Evolutionary conservation across 2,329 filamentous ascomycete species (phyloP).

Genomic region (Furcasterigmium furcatum): DNA sequence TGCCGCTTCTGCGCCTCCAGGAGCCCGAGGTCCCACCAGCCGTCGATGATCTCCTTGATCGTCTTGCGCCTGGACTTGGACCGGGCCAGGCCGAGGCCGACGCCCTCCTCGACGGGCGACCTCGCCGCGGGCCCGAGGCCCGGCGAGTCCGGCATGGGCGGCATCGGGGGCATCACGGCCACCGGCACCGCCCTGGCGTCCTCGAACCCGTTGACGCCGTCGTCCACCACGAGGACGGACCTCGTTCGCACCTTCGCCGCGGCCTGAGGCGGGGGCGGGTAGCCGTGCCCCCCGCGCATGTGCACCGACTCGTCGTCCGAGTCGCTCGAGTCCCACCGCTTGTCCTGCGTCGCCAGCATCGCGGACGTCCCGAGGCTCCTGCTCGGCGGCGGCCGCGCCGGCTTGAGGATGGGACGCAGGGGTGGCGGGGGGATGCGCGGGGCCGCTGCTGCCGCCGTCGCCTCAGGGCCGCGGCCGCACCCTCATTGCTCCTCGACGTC

Average conservation of each 20-base stretch:
- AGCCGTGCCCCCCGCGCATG: not conserved
- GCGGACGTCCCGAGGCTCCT: slow-evolving; percentile 31
- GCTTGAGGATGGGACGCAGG: not conserved
- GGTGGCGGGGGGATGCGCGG: no score
- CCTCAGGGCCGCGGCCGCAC: slow-evolving; percentile 38
- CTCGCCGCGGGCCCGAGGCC: slow-evolving; percentile 6
- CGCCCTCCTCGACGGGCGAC: slow-evolving; percentile 17
- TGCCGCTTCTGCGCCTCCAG: slow-evolving; percentile 43
- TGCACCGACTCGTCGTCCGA: slow-evolving; percentile 17
- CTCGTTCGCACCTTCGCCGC: slow-evolving; percentile 22
- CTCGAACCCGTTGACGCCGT: slow-evolving; percentile 1
- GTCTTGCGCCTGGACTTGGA: slow-evolving; percentile 39
- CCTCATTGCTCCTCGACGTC: slow-evolving; percentile 44
- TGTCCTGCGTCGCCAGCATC: slow-evolving; percentile 25
- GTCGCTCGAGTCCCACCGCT: slow-evolving; percentile 24
- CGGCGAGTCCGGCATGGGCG: slow-evolving; percentile 10
- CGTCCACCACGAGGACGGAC: slow-evolving; percentile 2
- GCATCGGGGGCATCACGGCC: slow-evolving; percentile 8
- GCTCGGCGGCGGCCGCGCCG: slow-evolving; percentile 7
- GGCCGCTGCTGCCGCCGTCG: slow-evolving; percentile 12
- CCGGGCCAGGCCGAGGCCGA: not conserved
- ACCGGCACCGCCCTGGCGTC: slow-evolving; percentile 9
- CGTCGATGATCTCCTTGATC: slow-evolving; percentile 44
- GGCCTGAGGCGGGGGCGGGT: slow-evolving; percentile 28
- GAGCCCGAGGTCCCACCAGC: slow-evolving; percentile 53